Percentiles rank a stretch among this genome's conserved stretches.
Conservation (phyloP, 768 basidiomycete species). For the Suillus cothurnatus region DNA sequence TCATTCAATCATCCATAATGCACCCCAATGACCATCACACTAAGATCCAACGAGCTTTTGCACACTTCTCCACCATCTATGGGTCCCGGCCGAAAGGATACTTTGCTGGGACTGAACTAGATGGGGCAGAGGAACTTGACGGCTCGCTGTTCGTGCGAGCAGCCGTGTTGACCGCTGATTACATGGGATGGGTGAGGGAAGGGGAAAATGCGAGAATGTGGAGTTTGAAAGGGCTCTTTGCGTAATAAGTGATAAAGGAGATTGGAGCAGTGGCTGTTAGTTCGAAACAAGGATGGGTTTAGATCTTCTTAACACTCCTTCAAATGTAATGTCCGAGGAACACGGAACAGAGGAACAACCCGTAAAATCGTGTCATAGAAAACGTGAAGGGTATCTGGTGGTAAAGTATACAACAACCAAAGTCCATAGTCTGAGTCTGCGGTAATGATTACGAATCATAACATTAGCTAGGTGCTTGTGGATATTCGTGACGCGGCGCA, state of each 20-base stretch:
- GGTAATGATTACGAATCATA: not conserved
- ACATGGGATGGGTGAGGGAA: slow-evolving; percentile 14
- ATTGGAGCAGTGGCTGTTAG: not conserved
- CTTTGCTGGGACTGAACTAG: slow-evolving; percentile 31
- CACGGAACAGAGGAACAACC: not conserved
- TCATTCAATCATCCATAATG: slow-evolving; percentile 40
- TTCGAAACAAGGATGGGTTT: not conserved
- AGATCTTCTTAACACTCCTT: not conserved
- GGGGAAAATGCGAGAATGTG: slow-evolving; percentile 32
- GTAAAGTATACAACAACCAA: not conserved
- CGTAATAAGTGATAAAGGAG: not conserved
- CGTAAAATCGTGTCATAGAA: not conserved
- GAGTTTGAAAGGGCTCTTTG: slow-evolving; percentile 30
- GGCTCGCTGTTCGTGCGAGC: slow-evolving; percentile 39
- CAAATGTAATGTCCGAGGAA: not conserved
- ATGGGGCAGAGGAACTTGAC: slow-evolving; percentile 35
- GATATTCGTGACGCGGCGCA: not conserved
- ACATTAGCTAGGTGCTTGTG: not conserved
- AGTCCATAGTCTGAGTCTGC: not conserved
- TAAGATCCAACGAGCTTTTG: slow-evolving; percentile 38
- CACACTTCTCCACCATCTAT: slow-evolving; percentile 36
- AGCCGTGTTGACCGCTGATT: slow-evolving; percentile 33
- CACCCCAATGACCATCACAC: slow-evolving; percentile 38
- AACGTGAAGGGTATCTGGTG: not conserved
- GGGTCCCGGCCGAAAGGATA: slow-evolving; percentile 29